These are phyloP conservation scores for Lichtheimia corymbifera DNA, from an alignment of 371 early-diverging fungal species.

Conservation along the genomic window DNA sequence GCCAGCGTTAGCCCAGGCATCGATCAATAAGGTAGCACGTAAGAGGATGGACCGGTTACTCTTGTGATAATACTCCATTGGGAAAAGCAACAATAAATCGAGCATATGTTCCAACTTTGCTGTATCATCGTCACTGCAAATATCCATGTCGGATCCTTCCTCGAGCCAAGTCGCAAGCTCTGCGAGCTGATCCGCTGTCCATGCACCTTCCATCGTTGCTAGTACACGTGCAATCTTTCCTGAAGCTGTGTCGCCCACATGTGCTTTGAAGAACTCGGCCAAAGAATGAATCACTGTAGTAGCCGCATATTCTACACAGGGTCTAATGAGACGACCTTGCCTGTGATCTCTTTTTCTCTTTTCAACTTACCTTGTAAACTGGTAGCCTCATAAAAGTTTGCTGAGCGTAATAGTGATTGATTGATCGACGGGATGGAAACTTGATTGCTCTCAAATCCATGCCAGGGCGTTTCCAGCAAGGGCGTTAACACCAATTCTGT, in stretches of 20 bases:
- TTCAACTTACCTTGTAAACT: conserved; percentile 43
- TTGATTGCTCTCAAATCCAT: too few species aligned
- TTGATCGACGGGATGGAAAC: conserved; percentile 16
- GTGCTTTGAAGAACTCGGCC: neutral
- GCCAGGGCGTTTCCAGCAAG: conserved; percentile 8
- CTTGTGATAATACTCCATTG: conserved; percentile 56
- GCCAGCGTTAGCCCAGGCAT: neutral
- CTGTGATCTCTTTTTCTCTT: too few species aligned
- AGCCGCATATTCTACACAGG: conserved; percentile 4
- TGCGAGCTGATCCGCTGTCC: conserved; percentile 11
- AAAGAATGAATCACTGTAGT: conserved; percentile 4
- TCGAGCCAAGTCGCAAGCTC: conserved; percentile 7
- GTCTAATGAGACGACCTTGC: neutral
- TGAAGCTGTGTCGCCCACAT: neutral
- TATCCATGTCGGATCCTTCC: too few species aligned
- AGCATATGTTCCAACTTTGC: conserved; percentile 9
- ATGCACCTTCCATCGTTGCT: neutral
- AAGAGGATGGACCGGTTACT: conserved; percentile 42
- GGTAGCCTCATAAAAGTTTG: conserved; percentile 59
- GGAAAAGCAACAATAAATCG: conserved; percentile 45
- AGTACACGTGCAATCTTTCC: neutral
- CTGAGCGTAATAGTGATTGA: conserved; percentile 45
- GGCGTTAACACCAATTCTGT: conserved; percentile 22
- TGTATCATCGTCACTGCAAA: too few species aligned
- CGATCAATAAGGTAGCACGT: neutral